These are phyloP conservation scores for Gymnopilus junonius DNA, from an alignment of 768 basidiomycete genomes.

Conservation along the genomic window DNA sequence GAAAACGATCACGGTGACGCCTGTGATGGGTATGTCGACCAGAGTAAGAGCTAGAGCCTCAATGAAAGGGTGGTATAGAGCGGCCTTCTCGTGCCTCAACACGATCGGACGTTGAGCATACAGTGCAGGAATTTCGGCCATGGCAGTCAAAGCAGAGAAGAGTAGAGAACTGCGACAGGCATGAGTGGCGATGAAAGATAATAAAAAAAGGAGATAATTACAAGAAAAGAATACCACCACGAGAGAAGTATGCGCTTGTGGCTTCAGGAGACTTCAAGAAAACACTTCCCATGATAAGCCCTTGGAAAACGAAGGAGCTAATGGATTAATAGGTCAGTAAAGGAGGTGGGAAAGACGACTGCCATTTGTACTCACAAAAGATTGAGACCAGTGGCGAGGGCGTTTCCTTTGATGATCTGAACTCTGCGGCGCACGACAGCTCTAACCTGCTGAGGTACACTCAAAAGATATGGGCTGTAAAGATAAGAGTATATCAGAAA, in stretches of 20 bases:
- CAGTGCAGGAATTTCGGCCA: conserved; percentile 69
- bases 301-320: conserved; percentile 58
- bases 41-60: conserved; percentile 56
- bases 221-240: conserved; percentile 82
- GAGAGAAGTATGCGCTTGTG: conserved; percentile 72
- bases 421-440: conserved; percentile 48
- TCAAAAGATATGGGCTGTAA: conserved; percentile 47
- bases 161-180: conserved; percentile 50
- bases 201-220: conserved; percentile 31
- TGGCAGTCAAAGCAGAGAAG: conserved; percentile 58
- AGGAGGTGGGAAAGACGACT: background rate
- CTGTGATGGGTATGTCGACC: conserved; percentile 62
- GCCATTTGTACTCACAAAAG: conserved; percentile 28
- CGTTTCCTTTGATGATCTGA: conserved; percentile 49
- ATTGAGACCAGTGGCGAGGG: conserved; percentile 39
- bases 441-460: conserved; percentile 48
- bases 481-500: background rate
- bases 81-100: conserved; percentile 57
- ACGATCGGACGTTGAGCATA: conserved; percentile 67
- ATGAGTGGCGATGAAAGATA: background rate
- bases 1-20: conserved; percentile 48
- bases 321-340: background rate
- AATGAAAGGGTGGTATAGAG: conserved; percentile 52
- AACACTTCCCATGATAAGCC: conserved; percentile 61
- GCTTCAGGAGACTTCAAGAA: conserved; percentile 60